Evolutionary conservation across 2,329 filamentous ascomycete genomes (phyloP).

Genomic region (Akanthomyces dipterigenus): DNA sequence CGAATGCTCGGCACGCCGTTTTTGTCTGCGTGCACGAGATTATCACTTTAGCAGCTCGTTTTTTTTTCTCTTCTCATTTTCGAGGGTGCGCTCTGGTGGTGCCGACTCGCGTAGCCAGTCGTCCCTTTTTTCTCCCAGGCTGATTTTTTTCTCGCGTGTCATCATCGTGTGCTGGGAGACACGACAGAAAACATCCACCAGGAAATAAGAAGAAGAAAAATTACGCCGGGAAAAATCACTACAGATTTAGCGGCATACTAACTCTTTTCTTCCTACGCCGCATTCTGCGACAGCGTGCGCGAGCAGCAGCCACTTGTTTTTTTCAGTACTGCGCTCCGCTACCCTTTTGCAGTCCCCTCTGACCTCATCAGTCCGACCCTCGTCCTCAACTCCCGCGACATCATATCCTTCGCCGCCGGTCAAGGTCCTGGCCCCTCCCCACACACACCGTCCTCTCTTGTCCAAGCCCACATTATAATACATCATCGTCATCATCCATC

Average conservation of each 20-base stretch:
- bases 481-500: slow-evolving; percentile 36
- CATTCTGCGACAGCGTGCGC: slow-evolving; percentile 2
- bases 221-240: background rate
- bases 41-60: slow-evolving; percentile 15
- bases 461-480: slow-evolving; percentile 29
- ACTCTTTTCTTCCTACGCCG: background rate
- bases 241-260: slow-evolving; percentile 2
- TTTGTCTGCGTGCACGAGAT: slow-evolving; percentile 5
- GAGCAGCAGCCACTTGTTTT: slow-evolving; percentile 4
- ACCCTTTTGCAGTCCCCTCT: slow-evolving; percentile 22
- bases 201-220: background rate
- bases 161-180: background rate
- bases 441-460: slow-evolving; percentile 22
- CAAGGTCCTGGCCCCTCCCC: slow-evolving; percentile 20
- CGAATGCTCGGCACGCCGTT: background rate
- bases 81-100: background rate
- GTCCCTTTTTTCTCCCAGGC: background rate
- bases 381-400: slow-evolving; percentile 17
- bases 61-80: slow-evolving; percentile 8
- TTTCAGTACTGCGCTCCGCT: background rate
- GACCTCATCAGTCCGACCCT: slow-evolving; percentile 31
- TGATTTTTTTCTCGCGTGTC: background rate
- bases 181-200: background rate
- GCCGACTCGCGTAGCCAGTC: background rate
- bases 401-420: slow-evolving; percentile 5